Evolutionary conservation across 2,329 filamentous ascomycete genomes (phyloP).

Genomic region (Ambrosiella xylebori): DNA sequence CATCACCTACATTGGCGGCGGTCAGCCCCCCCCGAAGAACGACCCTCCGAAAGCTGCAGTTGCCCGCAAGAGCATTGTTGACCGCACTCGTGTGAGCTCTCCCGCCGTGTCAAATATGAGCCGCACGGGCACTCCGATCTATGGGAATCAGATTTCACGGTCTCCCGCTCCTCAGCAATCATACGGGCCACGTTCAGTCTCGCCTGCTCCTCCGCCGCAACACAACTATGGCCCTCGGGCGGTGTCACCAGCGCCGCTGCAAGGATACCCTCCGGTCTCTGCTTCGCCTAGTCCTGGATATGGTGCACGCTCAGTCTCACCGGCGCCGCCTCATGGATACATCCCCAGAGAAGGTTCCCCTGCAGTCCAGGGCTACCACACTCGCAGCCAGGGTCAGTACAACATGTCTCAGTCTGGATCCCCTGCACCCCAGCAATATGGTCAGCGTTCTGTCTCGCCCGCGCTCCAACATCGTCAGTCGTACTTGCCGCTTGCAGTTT

Average conservation of each 20-base stretch:
- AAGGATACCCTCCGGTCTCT: background rate
- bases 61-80: conserved; percentile 6
- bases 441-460: conserved; percentile 18
- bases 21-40: conserved; percentile 21
- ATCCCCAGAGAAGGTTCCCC: conserved; percentile 17
- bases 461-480: conserved; percentile 16
- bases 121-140: conserved; percentile 8
- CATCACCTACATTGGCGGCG: conserved; percentile 34
- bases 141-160: conserved; percentile 7
- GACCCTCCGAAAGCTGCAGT: conserved; percentile 5
- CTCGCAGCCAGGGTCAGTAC: conserved; percentile 11
- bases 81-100: conserved; percentile 4
- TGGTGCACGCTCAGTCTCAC: conserved; percentile 18
- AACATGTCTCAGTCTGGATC: conserved; percentile 17
- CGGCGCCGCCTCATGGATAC: conserved; percentile 19
- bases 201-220: conserved; percentile 9
- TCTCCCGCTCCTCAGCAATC: conserved; percentile 5
- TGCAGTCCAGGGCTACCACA: conserved; percentile 18
- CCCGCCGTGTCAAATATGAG: background rate
- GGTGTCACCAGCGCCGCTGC: conserved; percentile 6
- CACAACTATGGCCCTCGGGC: conserved; percentile 2
- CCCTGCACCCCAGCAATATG: conserved; percentile 18
- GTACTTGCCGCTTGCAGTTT: conserved; percentile 22
- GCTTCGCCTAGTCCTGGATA: conserved; percentile 15
- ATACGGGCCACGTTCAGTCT: conserved; percentile 11